Base-by-base conservation (phyloP, 1,139 yeast species). In the Meyerozyma carpophila region DNA sequence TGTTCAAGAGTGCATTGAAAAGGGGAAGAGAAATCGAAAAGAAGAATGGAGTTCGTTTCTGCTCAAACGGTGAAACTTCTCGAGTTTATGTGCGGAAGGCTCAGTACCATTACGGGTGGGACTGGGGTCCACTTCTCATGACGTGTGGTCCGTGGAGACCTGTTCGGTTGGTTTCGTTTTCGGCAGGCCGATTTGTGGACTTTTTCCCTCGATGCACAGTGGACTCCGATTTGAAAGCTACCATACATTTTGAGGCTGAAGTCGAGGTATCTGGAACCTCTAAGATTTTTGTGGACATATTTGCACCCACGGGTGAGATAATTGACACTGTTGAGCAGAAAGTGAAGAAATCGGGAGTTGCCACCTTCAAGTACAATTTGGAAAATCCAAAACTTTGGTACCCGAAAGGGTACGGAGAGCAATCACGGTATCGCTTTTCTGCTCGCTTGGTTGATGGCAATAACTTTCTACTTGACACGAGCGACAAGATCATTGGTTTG, bases 341-440 rank as follows among this genome's bases (percentile, higher is more conserved):
- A 14, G 29, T 42, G 4, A 36, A 36, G 5, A 40, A 47, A 10
- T 28, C 43, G 13, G 39, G 31, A 10, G 20, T 13, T 11, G 16
- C 14, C 8, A 16, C 29, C 9, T 9, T 31, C 31, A 24, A 24
- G n/a, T 37, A 24, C 28, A 13, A 14, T 1, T 40, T 62, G 8
- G 39, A 50, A 4, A 32, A 51, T 14, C 62, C 74, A 0, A 44
- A 59, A 24, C 56, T 73, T 40, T 74, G 79, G 79, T 71, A 57
- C 50, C 79, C 79, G 1, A 48, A 50, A 21, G 63, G 66, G 8
- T 60, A 61, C 41, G 79, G 79, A 3, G 42, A 46, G 9, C 77
- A 68, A 39, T 49, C 58, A 8, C 55, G 66, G 24, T 70, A 74
- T 47, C 49, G 44, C 5, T 53, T 69, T 26, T 44, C 41, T 3